Conservation (phyloP, 1,139 yeast species). For the Nakaseomyces delphensis region DNA sequence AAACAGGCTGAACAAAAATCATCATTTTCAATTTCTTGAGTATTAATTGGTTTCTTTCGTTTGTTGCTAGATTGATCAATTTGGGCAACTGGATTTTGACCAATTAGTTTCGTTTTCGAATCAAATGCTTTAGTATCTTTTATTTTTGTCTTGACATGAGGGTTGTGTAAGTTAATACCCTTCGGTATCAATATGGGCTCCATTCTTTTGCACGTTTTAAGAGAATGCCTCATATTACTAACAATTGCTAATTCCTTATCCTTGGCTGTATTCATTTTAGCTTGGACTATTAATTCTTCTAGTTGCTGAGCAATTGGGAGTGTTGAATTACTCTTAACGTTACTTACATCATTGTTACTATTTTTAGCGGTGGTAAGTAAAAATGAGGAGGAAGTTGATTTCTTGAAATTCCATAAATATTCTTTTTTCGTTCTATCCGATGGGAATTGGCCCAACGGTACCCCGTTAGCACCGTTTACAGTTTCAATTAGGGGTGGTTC, state of each 20-base stretch:
- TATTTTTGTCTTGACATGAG: slow-evolving; percentile 5
- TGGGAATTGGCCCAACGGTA: slow-evolving; percentile 26
- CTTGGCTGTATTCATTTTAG: slow-evolving; percentile 16
- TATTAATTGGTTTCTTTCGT: slow-evolving; percentile 8
- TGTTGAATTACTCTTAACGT: neutral
- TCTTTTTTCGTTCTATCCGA: slow-evolving; percentile 28
- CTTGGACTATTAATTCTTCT: slow-evolving; percentile 15
- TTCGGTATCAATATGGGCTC: slow-evolving; percentile 11
- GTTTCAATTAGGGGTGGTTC: slow-evolving; percentile 19
- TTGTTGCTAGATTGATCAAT: slow-evolving; percentile 14
- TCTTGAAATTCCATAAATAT: slow-evolving; percentile 25
- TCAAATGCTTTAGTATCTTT: slow-evolving; percentile 11
- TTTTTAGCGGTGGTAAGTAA: slow-evolving; percentile 6
- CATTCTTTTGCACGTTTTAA: slow-evolving; percentile 9
- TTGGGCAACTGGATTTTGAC: slow-evolving; percentile 20
- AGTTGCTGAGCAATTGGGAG: slow-evolving; percentile 5
- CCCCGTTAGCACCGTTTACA: slow-evolving; percentile 28
- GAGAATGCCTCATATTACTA: slow-evolving; percentile 19
- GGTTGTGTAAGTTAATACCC: slow-evolving; percentile 3
- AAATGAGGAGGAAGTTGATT: slow-evolving; percentile 4
- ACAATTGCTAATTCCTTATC: slow-evolving; percentile 18
- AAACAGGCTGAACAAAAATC: slow-evolving; percentile 88
- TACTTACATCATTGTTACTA: slow-evolving; percentile 6
- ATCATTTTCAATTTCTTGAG: slow-evolving; percentile 46
- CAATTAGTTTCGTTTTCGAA: slow-evolving; percentile 23